Conservation (phyloP, 1,284 basidiomycete genomes). For the Leccinum subrobustum region DNA sequence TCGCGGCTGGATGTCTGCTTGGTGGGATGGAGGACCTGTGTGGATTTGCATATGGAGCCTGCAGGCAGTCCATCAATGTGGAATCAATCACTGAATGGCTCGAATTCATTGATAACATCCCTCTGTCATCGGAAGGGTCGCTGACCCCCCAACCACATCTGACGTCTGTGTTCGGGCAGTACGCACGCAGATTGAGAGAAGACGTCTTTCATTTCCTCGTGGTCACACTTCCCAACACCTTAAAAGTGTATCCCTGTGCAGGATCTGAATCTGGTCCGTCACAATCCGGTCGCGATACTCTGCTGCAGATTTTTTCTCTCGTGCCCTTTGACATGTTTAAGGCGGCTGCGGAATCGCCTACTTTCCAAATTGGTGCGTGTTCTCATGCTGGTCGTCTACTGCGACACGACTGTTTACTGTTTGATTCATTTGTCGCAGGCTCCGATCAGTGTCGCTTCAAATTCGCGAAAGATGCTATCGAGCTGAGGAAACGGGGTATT, state of each 20-base stretch:
- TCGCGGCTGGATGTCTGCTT: slow-evolving; percentile 79
- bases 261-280: slow-evolving; percentile 37
- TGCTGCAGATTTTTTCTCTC: slow-evolving; percentile 70
- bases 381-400: slow-evolving; percentile 10
- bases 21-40: slow-evolving; percentile 84
- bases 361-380: slow-evolving; percentile 70
- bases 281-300: slow-evolving; percentile 55
- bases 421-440: slow-evolving; percentile 41
- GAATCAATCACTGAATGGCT: slow-evolving; percentile 76
- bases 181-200: slow-evolving; percentile 64
- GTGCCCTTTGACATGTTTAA: slow-evolving; percentile 84
- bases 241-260: slow-evolving; percentile 47
- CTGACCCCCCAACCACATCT: slow-evolving; percentile 50
- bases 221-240: slow-evolving; percentile 62
- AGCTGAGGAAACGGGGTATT: slow-evolving; percentile 69
- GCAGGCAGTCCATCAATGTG: slow-evolving; percentile 69
- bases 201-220: slow-evolving; percentile 78
- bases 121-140: slow-evolving; percentile 51
- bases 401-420: slow-evolving; percentile 4
- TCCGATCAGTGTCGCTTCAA: slow-evolving; percentile 84
- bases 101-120: slow-evolving; percentile 66
- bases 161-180: slow-evolving; percentile 67
- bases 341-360: slow-evolving; percentile 70
- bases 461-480: slow-evolving; percentile 86
- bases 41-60: slow-evolving; percentile 74